phyloP scores from a whole-genome alignment of 306 rosid genomes.

The Malus orientalis region DNA sequence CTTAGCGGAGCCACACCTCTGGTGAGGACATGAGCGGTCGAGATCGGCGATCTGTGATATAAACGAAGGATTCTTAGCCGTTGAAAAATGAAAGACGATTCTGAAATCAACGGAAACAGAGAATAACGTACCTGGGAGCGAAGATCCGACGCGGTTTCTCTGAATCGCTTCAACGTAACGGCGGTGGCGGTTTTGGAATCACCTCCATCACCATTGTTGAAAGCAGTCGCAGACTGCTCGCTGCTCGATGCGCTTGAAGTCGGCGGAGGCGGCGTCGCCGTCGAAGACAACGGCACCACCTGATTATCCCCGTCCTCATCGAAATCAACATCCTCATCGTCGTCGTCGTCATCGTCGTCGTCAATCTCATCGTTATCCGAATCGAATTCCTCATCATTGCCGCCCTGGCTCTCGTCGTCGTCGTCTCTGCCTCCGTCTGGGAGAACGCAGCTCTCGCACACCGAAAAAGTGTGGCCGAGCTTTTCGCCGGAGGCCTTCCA shows the following conservation, averaged over 20 bases:
- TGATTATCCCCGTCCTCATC: conserved; percentile 43
- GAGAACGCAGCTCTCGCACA: conserved; percentile 44
- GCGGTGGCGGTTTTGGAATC: neutral
- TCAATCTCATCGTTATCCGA: conserved; percentile 14
- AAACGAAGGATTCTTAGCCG: neutral
- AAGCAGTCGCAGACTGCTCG: conserved; percentile 35
- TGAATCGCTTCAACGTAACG: conserved; percentile 41
- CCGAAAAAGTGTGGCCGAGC: conserved; percentile 55
- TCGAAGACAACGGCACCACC: conserved; percentile 44
- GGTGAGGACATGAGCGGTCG: neutral
- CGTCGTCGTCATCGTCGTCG: neutral
- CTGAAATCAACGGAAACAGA: neutral
- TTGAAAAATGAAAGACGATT: neutral
- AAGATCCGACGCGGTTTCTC: conserved; percentile 27
- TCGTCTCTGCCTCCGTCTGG: conserved; percentile 10
- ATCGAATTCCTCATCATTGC: conserved; percentile 34
- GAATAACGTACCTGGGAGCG: conserved; percentile 27
- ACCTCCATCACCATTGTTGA: conserved; percentile 19
- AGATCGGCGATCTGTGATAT: conserved; percentile 22
- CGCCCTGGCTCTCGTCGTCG: conserved; percentile 35
- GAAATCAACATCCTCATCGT: neutral
- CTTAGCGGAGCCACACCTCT: conserved; percentile 1
- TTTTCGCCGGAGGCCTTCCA: conserved; percentile 70
- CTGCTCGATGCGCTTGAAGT: conserved; percentile 46
- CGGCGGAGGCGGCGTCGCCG: conserved; percentile 41